phyloP scores from a whole-genome alignment of 257 asterid genomes.

The Knoxia roxburghii region DNA sequence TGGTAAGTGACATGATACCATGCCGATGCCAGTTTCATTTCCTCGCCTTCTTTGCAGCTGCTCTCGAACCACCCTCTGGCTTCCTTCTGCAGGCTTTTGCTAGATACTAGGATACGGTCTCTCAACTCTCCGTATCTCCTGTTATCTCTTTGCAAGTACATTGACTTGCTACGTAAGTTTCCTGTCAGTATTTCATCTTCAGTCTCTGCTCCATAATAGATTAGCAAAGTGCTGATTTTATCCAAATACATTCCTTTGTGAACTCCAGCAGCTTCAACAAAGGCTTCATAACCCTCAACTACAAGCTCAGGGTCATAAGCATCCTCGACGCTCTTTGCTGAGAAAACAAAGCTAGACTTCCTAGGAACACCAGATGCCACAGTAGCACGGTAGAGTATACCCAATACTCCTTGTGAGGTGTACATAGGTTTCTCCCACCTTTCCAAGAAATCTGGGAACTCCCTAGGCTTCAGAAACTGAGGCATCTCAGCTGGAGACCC shows the following conservation, averaged over 20 bases:
- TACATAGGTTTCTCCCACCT: conserved; percentile 82
- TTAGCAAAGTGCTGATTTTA: conserved; percentile 40
- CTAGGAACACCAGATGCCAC: conserved; percentile 22
- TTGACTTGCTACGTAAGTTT: conserved; percentile 47
- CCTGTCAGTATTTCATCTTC: conserved; percentile 90
- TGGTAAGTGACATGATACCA: conserved; percentile 85
- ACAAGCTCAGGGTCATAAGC: conserved; percentile 62
- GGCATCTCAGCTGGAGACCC: conserved; percentile 99
- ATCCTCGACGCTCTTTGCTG: conserved; percentile 25
- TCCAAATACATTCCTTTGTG: conserved; percentile 69
- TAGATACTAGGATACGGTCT: conserved; percentile 70
- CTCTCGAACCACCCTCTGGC: conserved; percentile 59
- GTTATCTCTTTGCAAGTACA: conserved; percentile 67
- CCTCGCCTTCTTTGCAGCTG: conserved; percentile 30
- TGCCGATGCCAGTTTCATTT: conserved; percentile 66
- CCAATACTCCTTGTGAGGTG: conserved; percentile 57
- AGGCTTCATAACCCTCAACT: conserved; percentile 54
- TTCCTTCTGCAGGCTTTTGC: conserved; percentile 66
- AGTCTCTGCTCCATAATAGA: conserved; percentile 60
- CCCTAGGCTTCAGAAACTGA: conserved; percentile 55
- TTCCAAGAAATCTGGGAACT: conserved; percentile 92
- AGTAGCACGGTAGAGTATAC: conserved; percentile 77
- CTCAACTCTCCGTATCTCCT: conserved; percentile 72
- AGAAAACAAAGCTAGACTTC: conserved; percentile 20
- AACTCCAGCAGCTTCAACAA: conserved; percentile 39